phyloP scores from a whole-genome alignment of 148 eudicot genomes.

The Drosera capensis region DNA sequence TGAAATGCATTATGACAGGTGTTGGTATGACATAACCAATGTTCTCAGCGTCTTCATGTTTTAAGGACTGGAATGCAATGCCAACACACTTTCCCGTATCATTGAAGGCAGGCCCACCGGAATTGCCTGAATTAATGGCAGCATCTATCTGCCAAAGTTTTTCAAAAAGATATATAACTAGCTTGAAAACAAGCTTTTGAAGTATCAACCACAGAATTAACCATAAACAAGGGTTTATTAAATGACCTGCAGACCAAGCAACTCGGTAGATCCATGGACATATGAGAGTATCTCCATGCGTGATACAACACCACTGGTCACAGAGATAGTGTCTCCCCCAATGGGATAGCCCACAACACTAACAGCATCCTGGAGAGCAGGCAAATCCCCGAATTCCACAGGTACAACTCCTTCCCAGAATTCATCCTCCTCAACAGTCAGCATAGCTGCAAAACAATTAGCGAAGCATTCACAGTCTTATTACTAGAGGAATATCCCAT shows the following conservation, averaged over 20 bases:
- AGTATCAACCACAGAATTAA: background rate
- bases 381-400: slow-evolving; percentile 21
- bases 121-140: slow-evolving; percentile 31
- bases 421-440: slow-evolving; percentile 26
- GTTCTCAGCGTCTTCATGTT: slow-evolving; percentile 27
- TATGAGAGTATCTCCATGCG: slow-evolving; percentile 31
- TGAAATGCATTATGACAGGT: slow-evolving; percentile 28
- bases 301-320: slow-evolving; percentile 38
- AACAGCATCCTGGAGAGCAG: slow-evolving; percentile 31
- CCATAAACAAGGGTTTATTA: background rate
- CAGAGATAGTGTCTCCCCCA: slow-evolving; percentile 34
- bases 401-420: slow-evolving; percentile 22
- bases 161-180: background rate
- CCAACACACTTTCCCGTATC: slow-evolving; percentile 32
- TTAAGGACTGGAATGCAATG: slow-evolving; percentile 37
- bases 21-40: slow-evolving; percentile 40
- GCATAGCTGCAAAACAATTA: slow-evolving; percentile 12
- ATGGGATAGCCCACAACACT: slow-evolving; percentile 33
- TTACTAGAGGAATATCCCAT: background rate
- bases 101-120: slow-evolving; percentile 30
- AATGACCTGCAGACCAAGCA: slow-evolving; percentile 32
- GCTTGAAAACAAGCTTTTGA: background rate
- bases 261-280: slow-evolving; percentile 36
- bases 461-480: background rate
- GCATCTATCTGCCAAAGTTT: slow-evolving; percentile 22